phyloP scores from a whole-genome alignment of 805 yeast species.

The Crinitomyces ghanaensis region DNA sequence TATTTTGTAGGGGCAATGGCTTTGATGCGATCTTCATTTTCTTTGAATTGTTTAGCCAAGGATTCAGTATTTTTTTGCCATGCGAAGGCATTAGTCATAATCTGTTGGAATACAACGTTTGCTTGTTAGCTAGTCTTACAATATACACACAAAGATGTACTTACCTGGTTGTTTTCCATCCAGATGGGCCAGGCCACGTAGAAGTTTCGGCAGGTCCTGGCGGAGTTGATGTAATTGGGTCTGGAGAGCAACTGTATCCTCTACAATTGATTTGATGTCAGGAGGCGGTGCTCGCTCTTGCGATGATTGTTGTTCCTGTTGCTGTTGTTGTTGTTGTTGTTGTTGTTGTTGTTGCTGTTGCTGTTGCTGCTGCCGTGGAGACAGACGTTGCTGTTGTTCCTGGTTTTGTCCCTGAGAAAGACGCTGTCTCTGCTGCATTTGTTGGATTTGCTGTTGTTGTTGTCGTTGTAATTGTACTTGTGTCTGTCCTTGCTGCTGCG shows the following conservation, averaged over 20 bases:
- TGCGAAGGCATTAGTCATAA: slow-evolving; percentile 6
- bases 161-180: slow-evolving; percentile 13
- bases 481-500: not conserved
- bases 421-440: no score
- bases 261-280: no score
- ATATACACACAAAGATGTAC: slow-evolving; percentile 1
- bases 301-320: no score
- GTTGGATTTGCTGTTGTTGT: no score
- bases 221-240: slow-evolving; percentile 10
- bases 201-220: slow-evolving; percentile 12
- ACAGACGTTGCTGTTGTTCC: no score
- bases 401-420: no score
- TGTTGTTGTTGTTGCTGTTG: no score
- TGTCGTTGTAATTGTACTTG: not conserved
- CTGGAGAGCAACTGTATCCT: no score
- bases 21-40: slow-evolving; percentile 1
- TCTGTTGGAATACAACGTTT: slow-evolving; percentile 6
- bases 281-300: no score
- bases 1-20: no score
- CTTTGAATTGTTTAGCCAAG: not conserved
- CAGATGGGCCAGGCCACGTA: slow-evolving; percentile 13
- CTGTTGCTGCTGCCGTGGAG: no score
- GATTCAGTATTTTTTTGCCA: slow-evolving; percentile 9
- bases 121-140: slow-evolving; percentile 3
- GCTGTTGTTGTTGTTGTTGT: no score